These are phyloP conservation scores for Hirschfeldia incana DNA, from an alignment of 345 rosid genomes.

Conservation along the genomic window DNA sequence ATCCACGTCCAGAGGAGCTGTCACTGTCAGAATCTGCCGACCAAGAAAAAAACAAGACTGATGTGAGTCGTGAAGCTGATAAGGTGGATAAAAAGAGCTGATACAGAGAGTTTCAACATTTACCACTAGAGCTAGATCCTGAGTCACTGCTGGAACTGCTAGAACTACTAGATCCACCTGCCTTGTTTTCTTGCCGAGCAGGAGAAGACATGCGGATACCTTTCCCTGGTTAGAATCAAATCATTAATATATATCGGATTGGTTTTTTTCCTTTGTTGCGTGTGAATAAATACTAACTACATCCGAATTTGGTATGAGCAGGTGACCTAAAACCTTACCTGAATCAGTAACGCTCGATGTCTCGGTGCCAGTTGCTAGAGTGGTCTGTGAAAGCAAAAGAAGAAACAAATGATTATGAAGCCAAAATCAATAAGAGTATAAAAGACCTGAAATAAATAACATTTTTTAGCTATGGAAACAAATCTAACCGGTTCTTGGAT, in stretches of 20 bases:
- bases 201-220: constrained; percentile 31
- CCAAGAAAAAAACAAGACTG: neutral
- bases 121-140: constrained; percentile 44
- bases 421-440: neutral
- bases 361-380: constrained; percentile 24
- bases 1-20: constrained; percentile 40
- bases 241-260: constrained; percentile 11
- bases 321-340: constrained; percentile 30
- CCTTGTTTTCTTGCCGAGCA: constrained; percentile 28
- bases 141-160: constrained; percentile 44
- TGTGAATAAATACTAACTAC: neutral
- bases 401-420: neutral
- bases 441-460: constrained; percentile 8
- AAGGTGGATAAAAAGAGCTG: neutral
- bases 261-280: neutral
- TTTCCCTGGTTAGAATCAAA: constrained; percentile 22
- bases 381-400: constrained; percentile 23
- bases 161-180: constrained; percentile 46
- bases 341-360: constrained; percentile 34
- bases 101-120: constrained; percentile 15
- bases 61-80: constrained; percentile 10
- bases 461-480: neutral
- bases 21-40: constrained; percentile 41
- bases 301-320: constrained; percentile 9
- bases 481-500: constrained; percentile 37